phyloP scores from a whole-genome alignment of 371 early-diverging fungal species.

The Chytridium lagenaria region DNA sequence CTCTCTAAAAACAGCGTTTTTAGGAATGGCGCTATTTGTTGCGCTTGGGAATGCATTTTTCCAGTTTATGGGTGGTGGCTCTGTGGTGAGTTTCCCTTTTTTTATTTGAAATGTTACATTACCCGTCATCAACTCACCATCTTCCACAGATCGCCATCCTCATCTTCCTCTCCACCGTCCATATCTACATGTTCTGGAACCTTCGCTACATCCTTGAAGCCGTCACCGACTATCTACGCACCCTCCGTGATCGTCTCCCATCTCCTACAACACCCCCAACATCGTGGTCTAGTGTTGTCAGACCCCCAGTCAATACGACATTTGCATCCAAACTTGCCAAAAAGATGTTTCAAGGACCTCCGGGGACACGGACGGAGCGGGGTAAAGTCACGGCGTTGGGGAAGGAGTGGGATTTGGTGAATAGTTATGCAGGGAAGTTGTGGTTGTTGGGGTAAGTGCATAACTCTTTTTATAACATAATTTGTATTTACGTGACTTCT shows the following conservation, averaged over 20 bases:
- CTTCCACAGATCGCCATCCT: slow-evolving; percentile 2
- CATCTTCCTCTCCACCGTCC: background rate
- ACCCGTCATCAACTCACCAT: background rate
- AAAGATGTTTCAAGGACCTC: too few species aligned
- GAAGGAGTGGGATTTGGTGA: slow-evolving; percentile 24
- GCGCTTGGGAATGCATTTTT: slow-evolving; percentile 19
- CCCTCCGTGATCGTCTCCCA: slow-evolving; percentile 2
- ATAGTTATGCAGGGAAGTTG: slow-evolving; percentile 5
- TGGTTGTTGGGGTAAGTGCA: slow-evolving; percentile 20
- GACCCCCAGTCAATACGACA: background rate
- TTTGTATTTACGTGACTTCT: background rate
- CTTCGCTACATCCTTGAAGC: slow-evolving; percentile 6
- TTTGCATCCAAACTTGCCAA: background rate
- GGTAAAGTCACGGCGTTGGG: slow-evolving; percentile 19
- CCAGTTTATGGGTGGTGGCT: slow-evolving; percentile 6
- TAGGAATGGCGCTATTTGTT: slow-evolving; percentile 9
- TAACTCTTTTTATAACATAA: background rate
- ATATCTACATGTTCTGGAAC: slow-evolving; percentile 19
- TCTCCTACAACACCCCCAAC: background rate
- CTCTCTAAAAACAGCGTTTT: background rate
- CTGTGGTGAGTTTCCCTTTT: background rate
- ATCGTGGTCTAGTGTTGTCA: too few species aligned
- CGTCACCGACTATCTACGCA: background rate
- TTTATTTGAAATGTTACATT: background rate
- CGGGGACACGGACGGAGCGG: too few species aligned